A percentile compares a stretch with the other conserved stretches of the same genome.
These are phyloP conservation scores for Aspergillus ibericus DNA, from an alignment of 2,329 filamentous ascomycete species.

Conservation along the genomic window DNA sequence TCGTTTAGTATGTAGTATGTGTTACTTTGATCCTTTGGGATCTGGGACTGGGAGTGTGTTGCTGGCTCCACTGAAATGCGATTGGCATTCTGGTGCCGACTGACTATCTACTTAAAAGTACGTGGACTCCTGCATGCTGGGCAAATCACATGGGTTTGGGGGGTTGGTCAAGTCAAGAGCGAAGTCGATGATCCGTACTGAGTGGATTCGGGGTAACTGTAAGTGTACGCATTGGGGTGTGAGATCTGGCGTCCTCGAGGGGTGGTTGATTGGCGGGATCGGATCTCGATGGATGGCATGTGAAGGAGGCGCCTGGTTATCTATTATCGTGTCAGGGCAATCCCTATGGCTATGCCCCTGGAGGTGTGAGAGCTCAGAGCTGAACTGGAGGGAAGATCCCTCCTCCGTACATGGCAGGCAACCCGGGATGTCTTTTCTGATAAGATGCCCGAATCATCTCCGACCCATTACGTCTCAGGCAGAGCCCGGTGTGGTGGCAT, in stretches of 20 bases:
- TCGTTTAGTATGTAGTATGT: no score
- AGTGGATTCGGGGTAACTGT: background rate
- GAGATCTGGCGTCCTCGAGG: background rate
- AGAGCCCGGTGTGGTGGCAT: background rate
- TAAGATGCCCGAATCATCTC: constrained; percentile 2
- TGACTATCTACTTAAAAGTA: no score
- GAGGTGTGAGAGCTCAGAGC: background rate
- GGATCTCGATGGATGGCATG: background rate
- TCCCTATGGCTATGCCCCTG: background rate
- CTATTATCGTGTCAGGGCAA: no score
- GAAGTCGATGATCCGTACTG: background rate
- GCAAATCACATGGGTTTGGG: background rate
- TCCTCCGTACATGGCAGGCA: background rate
- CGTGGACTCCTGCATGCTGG: no score
- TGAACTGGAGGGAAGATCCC: background rate
- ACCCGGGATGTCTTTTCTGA: background rate
- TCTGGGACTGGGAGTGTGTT: no score
- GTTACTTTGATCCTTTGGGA: no score
- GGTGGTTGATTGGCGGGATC: background rate
- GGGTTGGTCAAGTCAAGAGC: background rate
- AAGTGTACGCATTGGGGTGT: background rate
- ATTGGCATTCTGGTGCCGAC: no score
- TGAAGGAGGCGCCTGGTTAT: background rate
- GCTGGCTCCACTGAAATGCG: no score
- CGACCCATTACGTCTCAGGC: background rate